Base-by-base conservation (phyloP, 306 rosid species). In the Gynostemma pentaphyllum region DNA sequence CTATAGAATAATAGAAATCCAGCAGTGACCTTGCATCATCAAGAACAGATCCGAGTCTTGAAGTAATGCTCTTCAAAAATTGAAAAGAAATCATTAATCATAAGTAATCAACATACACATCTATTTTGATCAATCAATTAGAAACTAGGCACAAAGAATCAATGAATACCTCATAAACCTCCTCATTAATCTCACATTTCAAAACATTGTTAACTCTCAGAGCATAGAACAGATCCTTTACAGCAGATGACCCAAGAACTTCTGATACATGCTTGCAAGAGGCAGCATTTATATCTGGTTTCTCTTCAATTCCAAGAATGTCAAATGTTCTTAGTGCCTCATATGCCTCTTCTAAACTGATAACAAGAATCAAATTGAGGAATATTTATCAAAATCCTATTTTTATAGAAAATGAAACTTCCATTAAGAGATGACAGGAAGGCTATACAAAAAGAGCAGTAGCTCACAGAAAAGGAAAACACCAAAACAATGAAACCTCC, bases 281-380 rank as follows among this genome's bases (percentile, higher is more conserved):
- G 45, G 74, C 36, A 5, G 70, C 46, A 48, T 72, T 71, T 61
- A 78, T 74, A 73, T 77, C 77, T 32, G 88, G 75, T 78, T 78
- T 83, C 56, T 88, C 82, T 47, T 79, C 70, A 8, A 84, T 75
- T 30, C 77, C 81, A 13, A 94, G 99, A 69, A 88, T 73, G 72
- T 86, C 87, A 72, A 84, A 82, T 27, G 88, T 81, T 70, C 87
- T 82, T 4, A 88, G 55, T 12, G 87, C 94, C 78, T 86, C 95
- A 44, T 84, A 85, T 32, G 94, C 74, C 68, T 84, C 87, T 76
- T 94, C 95, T 42, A 88, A 70, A 80, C 99, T 94, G 94, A 59
- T 40, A 57, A 71, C 54, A 73, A 5, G 72, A 55, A 51, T 7
- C 30, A 50, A 24, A 50, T 28, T 1, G 15, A 12, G 50, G 14